These are phyloP conservation scores for Nicotiana sylvestris DNA, from an alignment of 257 asterid genomes.

Conservation along the genomic window DNA sequence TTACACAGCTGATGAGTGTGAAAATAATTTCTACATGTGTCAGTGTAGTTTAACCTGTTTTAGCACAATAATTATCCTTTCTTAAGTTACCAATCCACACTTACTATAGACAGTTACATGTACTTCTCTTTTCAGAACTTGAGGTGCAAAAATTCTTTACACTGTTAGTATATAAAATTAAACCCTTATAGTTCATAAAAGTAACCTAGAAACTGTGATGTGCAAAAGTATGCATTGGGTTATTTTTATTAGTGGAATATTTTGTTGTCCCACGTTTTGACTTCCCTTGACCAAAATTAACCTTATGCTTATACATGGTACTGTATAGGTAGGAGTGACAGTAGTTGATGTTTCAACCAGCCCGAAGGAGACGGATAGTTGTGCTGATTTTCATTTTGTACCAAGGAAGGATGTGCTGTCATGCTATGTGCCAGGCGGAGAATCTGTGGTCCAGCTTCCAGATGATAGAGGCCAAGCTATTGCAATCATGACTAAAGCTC, in stretches of 20 bases:
- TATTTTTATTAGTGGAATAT: too few species aligned
- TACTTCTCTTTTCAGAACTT: not conserved
- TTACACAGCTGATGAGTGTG: too few species aligned
- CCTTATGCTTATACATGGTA: conserved; percentile 4
- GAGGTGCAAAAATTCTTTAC: too few species aligned
- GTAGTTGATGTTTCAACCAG: conserved; percentile 79
- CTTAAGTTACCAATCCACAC: too few species aligned
- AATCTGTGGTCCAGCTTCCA: conserved; percentile 38
- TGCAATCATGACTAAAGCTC: conserved; percentile 56
- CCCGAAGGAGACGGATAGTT: conserved; percentile 32
- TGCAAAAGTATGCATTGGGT: not conserved
- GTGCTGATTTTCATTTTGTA: conserved; percentile 61
- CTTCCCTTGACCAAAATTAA: not conserved
- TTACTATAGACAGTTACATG: too few species aligned
- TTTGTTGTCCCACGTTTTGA: too few species aligned
- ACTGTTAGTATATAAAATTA: too few species aligned
- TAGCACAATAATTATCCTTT: too few species aligned
- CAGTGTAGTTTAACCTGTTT: too few species aligned
- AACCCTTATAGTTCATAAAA: not conserved
- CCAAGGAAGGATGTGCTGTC: conserved; percentile 64
- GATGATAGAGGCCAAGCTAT: conserved; percentile 82
- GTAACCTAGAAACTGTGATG: not conserved
- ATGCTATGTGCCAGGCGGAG: conserved; percentile 33
- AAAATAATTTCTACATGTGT: too few species aligned
- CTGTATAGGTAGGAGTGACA: conserved; percentile 58